Evolutionary conservation across 2,329 filamentous ascomycete genomes (phyloP).

Genomic region (Fusarium aywerte): DNA sequence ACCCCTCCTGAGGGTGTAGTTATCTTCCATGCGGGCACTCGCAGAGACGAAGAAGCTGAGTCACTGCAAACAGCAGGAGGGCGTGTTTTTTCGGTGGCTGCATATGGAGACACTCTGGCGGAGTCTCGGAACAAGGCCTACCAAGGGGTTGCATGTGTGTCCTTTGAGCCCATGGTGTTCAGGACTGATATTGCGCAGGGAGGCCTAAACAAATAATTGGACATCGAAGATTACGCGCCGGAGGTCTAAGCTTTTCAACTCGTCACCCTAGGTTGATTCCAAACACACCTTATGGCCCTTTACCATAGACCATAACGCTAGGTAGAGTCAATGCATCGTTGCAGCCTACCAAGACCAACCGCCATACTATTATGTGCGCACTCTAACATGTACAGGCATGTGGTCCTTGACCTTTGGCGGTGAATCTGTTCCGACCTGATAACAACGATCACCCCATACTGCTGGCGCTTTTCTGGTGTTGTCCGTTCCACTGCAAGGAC

Average conservation of each 20-base stretch:
- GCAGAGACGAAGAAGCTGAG: slow-evolving; percentile 58
- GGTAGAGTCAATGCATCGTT: not conserved
- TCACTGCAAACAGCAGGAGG: slow-evolving; percentile 79
- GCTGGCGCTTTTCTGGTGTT: slow-evolving; percentile 45
- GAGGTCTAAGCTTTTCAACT: too few relatives aligned
- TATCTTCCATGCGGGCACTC: slow-evolving; percentile 89
- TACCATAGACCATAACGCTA: too few relatives aligned
- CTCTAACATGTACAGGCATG: slow-evolving; percentile 52
- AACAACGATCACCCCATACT: slow-evolving; percentile 37
- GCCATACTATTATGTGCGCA: not conserved
- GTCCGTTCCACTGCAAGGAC: not conserved
- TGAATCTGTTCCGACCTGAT: slow-evolving; percentile 54
- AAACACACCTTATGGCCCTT: too few relatives aligned
- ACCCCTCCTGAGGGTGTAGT: slow-evolving; percentile 63
- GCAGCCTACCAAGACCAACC: too few relatives aligned
- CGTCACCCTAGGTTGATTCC: too few relatives aligned
- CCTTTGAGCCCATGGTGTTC: slow-evolving; percentile 85
- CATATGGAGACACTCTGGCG: slow-evolving; percentile 72
- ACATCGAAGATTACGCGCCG: too few relatives aligned
- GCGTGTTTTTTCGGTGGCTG: slow-evolving; percentile 85
- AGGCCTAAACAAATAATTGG: not conserved
- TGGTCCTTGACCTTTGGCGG: slow-evolving; percentile 51
- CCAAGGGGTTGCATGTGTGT: slow-evolving; percentile 72
- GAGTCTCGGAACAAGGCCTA: slow-evolving; percentile 85
- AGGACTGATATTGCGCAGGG: slow-evolving; percentile 82